A percentile compares a stretch with the other conserved stretches of the same genome.
These are phyloP conservation scores for Salix suchowensis DNA, from an alignment of 345 rosid genomes.

Conservation along the genomic window DNA sequence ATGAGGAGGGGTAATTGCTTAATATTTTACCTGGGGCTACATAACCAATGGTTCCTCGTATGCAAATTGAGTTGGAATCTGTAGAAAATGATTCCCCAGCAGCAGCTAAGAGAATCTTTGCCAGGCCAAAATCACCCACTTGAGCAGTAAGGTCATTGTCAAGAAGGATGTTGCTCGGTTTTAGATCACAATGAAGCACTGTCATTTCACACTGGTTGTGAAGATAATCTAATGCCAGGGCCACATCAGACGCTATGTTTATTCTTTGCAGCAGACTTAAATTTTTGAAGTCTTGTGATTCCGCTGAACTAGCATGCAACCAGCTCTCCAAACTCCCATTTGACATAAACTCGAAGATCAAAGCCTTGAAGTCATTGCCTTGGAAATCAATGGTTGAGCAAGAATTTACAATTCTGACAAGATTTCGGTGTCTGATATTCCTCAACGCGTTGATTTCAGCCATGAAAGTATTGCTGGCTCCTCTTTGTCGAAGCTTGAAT, in stretches of 20 bases:
- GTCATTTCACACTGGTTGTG: not conserved
- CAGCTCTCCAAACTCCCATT: slow-evolving; percentile 14
- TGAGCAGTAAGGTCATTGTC: not conserved
- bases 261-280: not conserved
- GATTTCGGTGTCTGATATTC: slow-evolving; percentile 2
- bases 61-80: not conserved
- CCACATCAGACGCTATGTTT: not conserved
- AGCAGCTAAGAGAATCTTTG: not conserved
- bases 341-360: slow-evolving; percentile 2
- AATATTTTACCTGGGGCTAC: not conserved
- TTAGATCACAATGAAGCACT: not conserved
- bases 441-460: slow-evolving; percentile 4
- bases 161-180: not conserved
- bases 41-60: not conserved
- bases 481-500: slow-evolving; percentile 2
- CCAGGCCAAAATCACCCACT: not conserved
- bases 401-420: not conserved
- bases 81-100: not conserved
- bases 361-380: slow-evolving; percentile 4
- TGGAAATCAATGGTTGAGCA: not conserved
- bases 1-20: not conserved
- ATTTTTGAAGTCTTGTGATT: too few relatives aligned
- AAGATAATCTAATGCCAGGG: not conserved
- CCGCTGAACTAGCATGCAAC: not conserved
- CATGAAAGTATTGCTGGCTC: not conserved